Evolutionary conservation across 2,329 filamentous ascomycete species (phyloP), one percentile per base, ranked within the genome.

Genomic region (Hypoxylon rubiginosum): DNA sequence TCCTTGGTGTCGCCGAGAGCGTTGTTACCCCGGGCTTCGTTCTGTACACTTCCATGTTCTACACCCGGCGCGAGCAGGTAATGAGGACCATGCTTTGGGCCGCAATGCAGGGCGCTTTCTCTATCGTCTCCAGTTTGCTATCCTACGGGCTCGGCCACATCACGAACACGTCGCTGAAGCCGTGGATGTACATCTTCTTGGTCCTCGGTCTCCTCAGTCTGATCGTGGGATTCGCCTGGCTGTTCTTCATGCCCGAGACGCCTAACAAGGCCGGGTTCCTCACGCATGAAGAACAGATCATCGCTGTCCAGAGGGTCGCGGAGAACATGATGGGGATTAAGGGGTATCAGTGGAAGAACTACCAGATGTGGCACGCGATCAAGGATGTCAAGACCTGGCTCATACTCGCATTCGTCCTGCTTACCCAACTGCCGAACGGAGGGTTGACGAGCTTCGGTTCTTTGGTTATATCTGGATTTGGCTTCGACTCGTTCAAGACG

Each of bases 21-120:
- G 61, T 65, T 15, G 67, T 65, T 4, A 67, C 57, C 1, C 67
- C 67, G 0, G 67, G 61, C 8, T 69, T 69, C 15, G 64, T 69
- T 3, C 50, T 69, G n/a, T 64, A 64, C 51, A 69, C 67, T 1
- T 62, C 59, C 17, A 69, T 69, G 57, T 69, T 54, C 36, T 69
- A 69, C 34, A 62, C 60, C 0, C 64, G 89, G 3, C 56, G 56
- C 51, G 67, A 69, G 19, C 64, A 69, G 32, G 66, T 66, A 0
- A 50, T 56, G 59, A 53, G 66, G 15, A 66, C 63, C 3, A 61
- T 66, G 63, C 36, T 66, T 9, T 71, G 69, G 64, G 61, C 51
- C 4, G 58, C 67, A 4, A 69, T 69, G 67, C 61, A 63, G 36
- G 72, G 71, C 3, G 28, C 66, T 1, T 74, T 72, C 13, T 68